phyloP scores from a whole-genome alignment of 805 yeast species.

The Tetrapisispora taiwanensis region DNA sequence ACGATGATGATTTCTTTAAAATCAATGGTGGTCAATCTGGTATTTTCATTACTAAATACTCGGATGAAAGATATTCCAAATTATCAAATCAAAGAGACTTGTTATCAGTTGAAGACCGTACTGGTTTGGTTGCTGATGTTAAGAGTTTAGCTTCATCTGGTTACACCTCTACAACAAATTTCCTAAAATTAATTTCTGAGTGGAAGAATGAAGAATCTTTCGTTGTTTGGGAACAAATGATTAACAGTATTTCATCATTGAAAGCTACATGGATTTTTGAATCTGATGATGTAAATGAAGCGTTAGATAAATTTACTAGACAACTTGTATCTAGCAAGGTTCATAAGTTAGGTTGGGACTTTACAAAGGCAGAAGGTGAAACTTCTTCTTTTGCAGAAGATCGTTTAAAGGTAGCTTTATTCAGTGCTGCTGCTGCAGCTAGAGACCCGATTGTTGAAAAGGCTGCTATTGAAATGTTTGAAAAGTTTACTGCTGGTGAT shows the following conservation, averaged over 20 bases:
- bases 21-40: constrained; percentile 68
- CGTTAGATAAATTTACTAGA: constrained; percentile 37
- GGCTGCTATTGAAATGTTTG: constrained; percentile 42
- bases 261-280: constrained; percentile 49
- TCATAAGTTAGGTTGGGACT: constrained; percentile 53
- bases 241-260: constrained; percentile 38
- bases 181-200: constrained; percentile 47
- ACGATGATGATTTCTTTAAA: constrained; percentile 45
- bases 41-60: constrained; percentile 63
- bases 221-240: constrained; percentile 59
- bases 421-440: constrained; percentile 47
- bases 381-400: constrained; percentile 42
- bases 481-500: constrained; percentile 49
- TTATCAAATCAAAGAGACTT: constrained; percentile 49
- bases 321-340: constrained; percentile 33
- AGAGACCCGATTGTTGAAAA: constrained; percentile 39
- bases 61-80: constrained; percentile 58
- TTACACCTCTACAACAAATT: constrained; percentile 48
- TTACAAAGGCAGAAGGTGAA: constrained; percentile 31
- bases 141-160: constrained; percentile 64
- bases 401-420: constrained; percentile 57
- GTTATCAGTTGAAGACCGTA: constrained; percentile 66
- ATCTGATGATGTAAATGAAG: constrained; percentile 35
- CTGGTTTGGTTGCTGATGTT: constrained; percentile 75
- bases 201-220: constrained; percentile 53